These are phyloP conservation scores for Colletotrichum liaoningense DNA, from an alignment of 2,329 filamentous ascomycete genomes.

Conservation along the genomic window DNA sequence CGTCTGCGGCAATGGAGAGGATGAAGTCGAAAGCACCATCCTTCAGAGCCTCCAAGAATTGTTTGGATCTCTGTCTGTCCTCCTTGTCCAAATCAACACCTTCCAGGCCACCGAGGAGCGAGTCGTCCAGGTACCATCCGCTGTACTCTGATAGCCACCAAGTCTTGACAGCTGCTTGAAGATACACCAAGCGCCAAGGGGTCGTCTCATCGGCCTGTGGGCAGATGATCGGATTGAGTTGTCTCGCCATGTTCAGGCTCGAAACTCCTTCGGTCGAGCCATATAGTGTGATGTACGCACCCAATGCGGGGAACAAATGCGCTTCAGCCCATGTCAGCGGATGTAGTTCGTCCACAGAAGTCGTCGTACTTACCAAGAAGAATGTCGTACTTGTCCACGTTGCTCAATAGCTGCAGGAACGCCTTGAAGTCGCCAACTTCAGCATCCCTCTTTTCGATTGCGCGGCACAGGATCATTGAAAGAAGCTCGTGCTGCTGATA, in stretches of 20 bases:
- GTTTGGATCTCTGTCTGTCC: slow-evolving; percentile 75
- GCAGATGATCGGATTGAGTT: slow-evolving; percentile 76
- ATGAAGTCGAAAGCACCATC: slow-evolving; percentile 95
- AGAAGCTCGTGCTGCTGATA: slow-evolving; percentile 91
- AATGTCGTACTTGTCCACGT: slow-evolving; percentile 81
- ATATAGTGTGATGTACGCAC: slow-evolving; percentile 81
- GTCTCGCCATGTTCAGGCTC: slow-evolving; percentile 75
- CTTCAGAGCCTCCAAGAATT: slow-evolving; percentile 81
- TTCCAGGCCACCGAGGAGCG: slow-evolving; percentile 42
- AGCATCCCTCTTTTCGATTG: slow-evolving; percentile 81
- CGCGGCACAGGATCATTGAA: slow-evolving; percentile 80
- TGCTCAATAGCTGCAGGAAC: slow-evolving; percentile 76
- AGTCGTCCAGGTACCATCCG: slow-evolving; percentile 84
- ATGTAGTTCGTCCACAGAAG: not conserved
- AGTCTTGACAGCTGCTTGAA: slow-evolving; percentile 82
- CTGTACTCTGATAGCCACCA: slow-evolving; percentile 97
- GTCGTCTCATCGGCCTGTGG: slow-evolving; percentile 71
- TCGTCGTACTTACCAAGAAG: slow-evolving; percentile 56
- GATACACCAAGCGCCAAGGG: slow-evolving; percentile 77
- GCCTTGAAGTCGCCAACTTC: slow-evolving; percentile 78
- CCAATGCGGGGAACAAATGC: slow-evolving; percentile 85
- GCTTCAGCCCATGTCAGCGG: slow-evolving; percentile 56
- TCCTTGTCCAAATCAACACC: slow-evolving; percentile 77
- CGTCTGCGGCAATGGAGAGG: slow-evolving; percentile 84
- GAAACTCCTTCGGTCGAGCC: slow-evolving; percentile 80